Evolutionary conservation across 768 basidiomycete genomes (phyloP).

Genomic region (Amanita exitialis): DNA sequence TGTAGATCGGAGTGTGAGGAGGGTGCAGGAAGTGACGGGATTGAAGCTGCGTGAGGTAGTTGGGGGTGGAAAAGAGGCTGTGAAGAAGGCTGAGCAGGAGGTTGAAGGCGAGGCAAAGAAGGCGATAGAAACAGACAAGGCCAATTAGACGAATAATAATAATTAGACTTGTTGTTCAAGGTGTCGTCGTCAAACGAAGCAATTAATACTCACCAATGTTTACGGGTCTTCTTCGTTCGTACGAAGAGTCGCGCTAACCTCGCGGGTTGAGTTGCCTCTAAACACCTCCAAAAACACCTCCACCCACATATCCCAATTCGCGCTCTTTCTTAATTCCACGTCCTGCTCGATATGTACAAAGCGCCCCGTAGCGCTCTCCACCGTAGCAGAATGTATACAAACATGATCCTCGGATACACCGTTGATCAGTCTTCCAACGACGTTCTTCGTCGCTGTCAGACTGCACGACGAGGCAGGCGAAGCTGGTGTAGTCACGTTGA

Average conservation of each 20-base stretch:
- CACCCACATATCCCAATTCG: background rate
- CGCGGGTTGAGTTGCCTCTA: background rate
- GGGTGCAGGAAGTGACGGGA: conserved; percentile 61
- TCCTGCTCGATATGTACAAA: conserved; percentile 5
- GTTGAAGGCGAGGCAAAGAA: conserved; percentile 18
- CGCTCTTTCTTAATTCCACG: background rate
- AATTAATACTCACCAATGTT: too few species aligned
- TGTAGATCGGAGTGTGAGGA: conserved; percentile 36
- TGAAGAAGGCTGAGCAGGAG: conserved; percentile 15
- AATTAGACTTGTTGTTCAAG: too few species aligned
- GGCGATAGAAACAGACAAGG: background rate
- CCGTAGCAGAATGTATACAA: conserved; percentile 18
- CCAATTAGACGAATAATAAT: too few species aligned
- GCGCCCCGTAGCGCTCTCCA: conserved; percentile 11
- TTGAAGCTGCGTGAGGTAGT: conserved; percentile 56
- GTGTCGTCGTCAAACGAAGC: too few species aligned
- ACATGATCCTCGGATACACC: conserved; percentile 19
- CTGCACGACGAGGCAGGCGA: conserved; percentile 25
- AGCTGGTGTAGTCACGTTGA: conserved; percentile 20
- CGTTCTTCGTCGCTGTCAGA: conserved; percentile 33
- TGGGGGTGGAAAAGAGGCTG: conserved; percentile 25
- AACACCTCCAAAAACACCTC: background rate
- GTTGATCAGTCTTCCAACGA: conserved; percentile 35
- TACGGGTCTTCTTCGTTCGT: too few species aligned
- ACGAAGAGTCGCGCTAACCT: too few species aligned